Percentiles rank a stretch among this genome's conserved stretches.
Evolutionary conservation across 1,284 basidiomycete genomes (phyloP).

Genomic region (Ganoderma resinaceum): DNA sequence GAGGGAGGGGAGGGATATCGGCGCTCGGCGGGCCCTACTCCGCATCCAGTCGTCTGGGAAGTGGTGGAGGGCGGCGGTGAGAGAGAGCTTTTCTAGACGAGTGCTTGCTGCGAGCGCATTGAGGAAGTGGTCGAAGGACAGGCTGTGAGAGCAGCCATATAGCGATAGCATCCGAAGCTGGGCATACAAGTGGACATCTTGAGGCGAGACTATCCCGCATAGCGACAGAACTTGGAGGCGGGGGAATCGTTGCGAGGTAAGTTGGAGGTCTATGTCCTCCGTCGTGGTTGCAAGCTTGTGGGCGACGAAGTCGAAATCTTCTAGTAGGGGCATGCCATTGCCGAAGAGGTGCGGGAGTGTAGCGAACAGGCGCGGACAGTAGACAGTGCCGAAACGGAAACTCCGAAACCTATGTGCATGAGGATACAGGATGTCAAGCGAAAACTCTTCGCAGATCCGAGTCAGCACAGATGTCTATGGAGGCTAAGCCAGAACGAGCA

Average conservation of each 20-base stretch:
- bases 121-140: background rate
- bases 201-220: background rate
- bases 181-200: background rate
- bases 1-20: background rate
- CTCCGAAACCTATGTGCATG: background rate
- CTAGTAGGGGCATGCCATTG: background rate
- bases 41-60: background rate
- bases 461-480: background rate
- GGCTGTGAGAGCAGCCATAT: background rate
- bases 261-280: background rate
- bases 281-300: background rate
- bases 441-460: background rate
- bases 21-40: background rate
- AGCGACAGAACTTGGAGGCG: background rate
- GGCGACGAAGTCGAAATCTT: background rate
- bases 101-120: background rate
- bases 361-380: background rate
- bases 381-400: background rate
- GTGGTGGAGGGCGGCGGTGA: background rate
- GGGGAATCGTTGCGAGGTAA: background rate
- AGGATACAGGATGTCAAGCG: background rate
- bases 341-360: background rate
- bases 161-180: background rate
- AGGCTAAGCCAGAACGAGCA: background rate
- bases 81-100: background rate